Conservation (phyloP, 169 alveolate species). For the Perkinsus chesapeaki region DNA sequence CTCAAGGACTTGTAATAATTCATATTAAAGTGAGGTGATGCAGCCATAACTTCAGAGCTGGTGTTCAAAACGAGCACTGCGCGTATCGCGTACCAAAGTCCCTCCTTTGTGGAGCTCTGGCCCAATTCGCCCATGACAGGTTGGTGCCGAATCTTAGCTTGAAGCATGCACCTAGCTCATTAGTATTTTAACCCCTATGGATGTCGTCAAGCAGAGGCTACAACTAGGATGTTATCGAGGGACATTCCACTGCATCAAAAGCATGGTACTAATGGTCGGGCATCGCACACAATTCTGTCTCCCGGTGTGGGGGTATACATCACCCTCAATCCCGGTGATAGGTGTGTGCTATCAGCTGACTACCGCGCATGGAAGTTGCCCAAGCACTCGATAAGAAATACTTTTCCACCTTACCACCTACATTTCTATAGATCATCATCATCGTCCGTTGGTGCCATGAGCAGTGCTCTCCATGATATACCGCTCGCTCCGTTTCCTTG, state of each 20-base stretch:
- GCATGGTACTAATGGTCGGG: slow-evolving; percentile 2
- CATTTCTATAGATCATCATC: too few relatives aligned
- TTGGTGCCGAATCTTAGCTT: background rate
- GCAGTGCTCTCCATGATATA: too few relatives aligned
- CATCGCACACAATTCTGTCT: background rate
- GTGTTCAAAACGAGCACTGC: slow-evolving; percentile 14
- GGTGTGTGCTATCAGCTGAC: background rate
- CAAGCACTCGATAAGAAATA: background rate
- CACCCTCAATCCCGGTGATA: background rate
- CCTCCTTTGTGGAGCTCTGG: slow-evolving; percentile 80
- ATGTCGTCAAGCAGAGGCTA: slow-evolving; percentile 86
- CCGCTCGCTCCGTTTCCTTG: background rate
- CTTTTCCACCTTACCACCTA: background rate
- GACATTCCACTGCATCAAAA: slow-evolving; percentile 18
- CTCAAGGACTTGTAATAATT: slow-evolving; percentile 22
- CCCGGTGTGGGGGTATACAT: background rate
- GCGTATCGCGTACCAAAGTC: slow-evolving; percentile 34
- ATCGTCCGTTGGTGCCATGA: too few relatives aligned
- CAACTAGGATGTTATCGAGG: slow-evolving; percentile 72
- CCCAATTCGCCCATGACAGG: slow-evolving; percentile 87
- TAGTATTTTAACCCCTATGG: slow-evolving; percentile 90
- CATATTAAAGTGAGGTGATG: slow-evolving; percentile 26
- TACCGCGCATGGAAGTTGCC: background rate
- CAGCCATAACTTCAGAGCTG: background rate
- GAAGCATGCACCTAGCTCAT: background rate